A percentile compares a stretch with the other conserved stretches of the same genome.
Evolutionary conservation across 768 basidiomycete genomes (phyloP).

Genomic region (Mycena alexandri): DNA sequence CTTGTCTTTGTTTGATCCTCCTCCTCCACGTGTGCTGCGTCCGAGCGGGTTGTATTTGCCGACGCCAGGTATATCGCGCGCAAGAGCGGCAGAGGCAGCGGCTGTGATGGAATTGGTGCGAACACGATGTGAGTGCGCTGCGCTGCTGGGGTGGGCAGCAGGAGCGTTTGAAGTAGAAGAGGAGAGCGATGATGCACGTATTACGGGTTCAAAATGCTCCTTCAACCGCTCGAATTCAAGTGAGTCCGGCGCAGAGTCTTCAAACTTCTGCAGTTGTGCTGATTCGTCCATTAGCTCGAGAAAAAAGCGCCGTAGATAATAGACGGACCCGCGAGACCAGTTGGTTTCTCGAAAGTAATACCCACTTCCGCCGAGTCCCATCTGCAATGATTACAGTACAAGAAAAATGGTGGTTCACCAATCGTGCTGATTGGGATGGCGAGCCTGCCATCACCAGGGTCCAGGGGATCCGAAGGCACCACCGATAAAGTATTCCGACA

Average conservation of each 20-base stretch:
- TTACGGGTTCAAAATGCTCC: slow-evolving; percentile 96
- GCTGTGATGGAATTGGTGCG: slow-evolving; percentile 88
- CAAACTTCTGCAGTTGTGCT: slow-evolving; percentile 93
- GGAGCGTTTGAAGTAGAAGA: slow-evolving; percentile 66
- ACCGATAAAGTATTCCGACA: slow-evolving; percentile 92
- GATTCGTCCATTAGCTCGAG: slow-evolving; percentile 18
- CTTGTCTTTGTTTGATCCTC: slow-evolving; percentile 69
- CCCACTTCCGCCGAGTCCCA: slow-evolving; percentile 96
- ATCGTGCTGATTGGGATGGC: slow-evolving; percentile 67
- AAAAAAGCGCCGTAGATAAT: not conserved
- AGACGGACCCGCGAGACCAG: slow-evolving; percentile 87
- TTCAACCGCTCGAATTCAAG: slow-evolving; percentile 95
- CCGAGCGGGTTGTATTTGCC: slow-evolving; percentile 79
- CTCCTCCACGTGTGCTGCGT: slow-evolving; percentile 56
- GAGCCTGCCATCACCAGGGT: slow-evolving; percentile 67
- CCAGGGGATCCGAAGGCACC: slow-evolving; percentile 89
- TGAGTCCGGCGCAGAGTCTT: slow-evolving; percentile 87
- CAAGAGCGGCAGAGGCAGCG: slow-evolving; percentile 89
- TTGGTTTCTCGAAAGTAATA: slow-evolving; percentile 96
- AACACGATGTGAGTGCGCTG: slow-evolving; percentile 76
- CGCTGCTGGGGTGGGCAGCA: slow-evolving; percentile 59
- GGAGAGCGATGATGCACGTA: slow-evolving; percentile 83
- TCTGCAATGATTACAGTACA: slow-evolving; percentile 92
- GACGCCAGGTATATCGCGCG: slow-evolving; percentile 88
- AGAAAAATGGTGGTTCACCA: slow-evolving; percentile 90